Percentiles rank a stretch among this genome's conserved stretches.
phyloP scores from a whole-genome alignment of 768 basidiomycete species.

The Amanita brunnescens region DNA sequence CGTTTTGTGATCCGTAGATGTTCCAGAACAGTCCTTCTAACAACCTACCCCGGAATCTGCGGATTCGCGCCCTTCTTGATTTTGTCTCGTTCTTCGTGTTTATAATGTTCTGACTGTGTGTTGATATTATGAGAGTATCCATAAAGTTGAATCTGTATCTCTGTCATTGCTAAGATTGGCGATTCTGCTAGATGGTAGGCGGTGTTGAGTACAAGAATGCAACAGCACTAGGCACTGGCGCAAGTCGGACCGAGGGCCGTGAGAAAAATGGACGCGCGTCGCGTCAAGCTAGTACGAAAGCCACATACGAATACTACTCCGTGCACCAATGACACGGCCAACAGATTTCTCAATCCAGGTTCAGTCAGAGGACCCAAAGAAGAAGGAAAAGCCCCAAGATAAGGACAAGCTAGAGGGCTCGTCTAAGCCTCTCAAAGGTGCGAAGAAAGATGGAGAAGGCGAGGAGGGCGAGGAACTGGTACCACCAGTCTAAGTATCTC shows the following conservation, averaged over 20 bases:
- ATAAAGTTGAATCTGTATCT: not conserved
- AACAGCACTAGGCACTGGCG: no score
- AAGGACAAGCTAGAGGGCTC: constrained; percentile 48
- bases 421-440: constrained; percentile 46
- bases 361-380: constrained; percentile 65
- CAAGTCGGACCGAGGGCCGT: constrained; percentile 13
- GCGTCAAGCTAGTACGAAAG: constrained; percentile 15
- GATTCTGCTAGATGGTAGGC: not conserved
- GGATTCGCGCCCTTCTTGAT: not conserved
- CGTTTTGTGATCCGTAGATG: constrained; percentile 3
- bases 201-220: no score
- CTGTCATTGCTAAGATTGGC: not conserved
- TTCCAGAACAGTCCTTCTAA: not conserved
- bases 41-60: not conserved
- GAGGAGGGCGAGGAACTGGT: constrained; percentile 77
- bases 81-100: not conserved
- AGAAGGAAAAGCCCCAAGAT: constrained; percentile 45
- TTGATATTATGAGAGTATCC: not conserved
- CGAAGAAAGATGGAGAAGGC: constrained; percentile 40
- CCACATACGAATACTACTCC: no score
- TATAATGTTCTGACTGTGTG: constrained; percentile 6
- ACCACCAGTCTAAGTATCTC: constrained; percentile 22
- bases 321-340: constrained; percentile 44
- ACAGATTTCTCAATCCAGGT: constrained; percentile 55
- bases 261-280: constrained; percentile 45